These are phyloP conservation scores for Carex arenaria DNA, from an alignment of 202 grass and related monocot genomes.

Conservation along the genomic window DNA sequence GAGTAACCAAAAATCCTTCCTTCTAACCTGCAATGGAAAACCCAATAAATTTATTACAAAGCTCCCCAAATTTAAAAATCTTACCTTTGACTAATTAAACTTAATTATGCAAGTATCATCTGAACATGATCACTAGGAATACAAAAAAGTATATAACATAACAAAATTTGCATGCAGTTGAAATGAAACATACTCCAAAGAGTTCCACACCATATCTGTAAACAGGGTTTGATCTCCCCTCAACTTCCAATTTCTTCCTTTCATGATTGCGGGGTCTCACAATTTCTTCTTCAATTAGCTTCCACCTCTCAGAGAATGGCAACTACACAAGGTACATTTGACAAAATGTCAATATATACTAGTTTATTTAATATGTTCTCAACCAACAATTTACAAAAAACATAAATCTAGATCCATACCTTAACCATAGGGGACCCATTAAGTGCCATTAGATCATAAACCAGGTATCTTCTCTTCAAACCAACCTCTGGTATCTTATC, in stretches of 20 bases:
- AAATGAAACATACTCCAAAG: conserved; percentile 58
- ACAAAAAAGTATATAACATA: background rate
- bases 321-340: conserved; percentile 40
- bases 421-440: conserved; percentile 64
- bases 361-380: background rate
- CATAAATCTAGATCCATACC: conserved; percentile 24
- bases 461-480: conserved; percentile 91
- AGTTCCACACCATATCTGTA: conserved; percentile 98
- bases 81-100: background rate
- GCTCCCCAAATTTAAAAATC: background rate
- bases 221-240: conserved; percentile 52
- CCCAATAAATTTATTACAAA: background rate
- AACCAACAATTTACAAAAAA: conserved; percentile 1
- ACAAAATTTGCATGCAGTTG: background rate
- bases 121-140: conserved; percentile 17
- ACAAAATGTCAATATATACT: background rate
- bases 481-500: conserved; percentile 76
- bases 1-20: conserved; percentile 97
- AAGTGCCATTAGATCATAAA: conserved; percentile 93
- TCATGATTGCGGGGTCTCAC: conserved; percentile 68
- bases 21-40: conserved; percentile 50
- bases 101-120: background rate
- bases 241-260: conserved; percentile 67
- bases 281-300: conserved; percentile 90
- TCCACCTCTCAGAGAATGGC: conserved; percentile 96